Evolutionary conservation across 768 basidiomycete genomes (phyloP).

Genomic region (Pisolithus marmoratus): DNA sequence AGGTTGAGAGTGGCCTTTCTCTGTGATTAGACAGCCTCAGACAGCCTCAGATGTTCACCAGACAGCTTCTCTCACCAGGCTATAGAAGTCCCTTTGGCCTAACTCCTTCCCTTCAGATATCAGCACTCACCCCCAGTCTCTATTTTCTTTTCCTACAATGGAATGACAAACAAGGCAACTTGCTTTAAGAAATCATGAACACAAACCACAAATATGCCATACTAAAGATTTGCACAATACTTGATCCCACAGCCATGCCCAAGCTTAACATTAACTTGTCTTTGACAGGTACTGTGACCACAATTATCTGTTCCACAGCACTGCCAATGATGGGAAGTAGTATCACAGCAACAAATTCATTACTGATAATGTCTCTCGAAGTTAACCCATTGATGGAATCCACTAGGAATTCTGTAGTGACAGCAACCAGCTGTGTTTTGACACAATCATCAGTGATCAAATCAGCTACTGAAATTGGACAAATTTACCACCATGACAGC

Average conservation of each 20-base stretch:
- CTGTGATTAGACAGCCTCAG: no score
- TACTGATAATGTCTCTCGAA: constrained; percentile 45
- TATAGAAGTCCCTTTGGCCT: no score
- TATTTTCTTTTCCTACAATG: no score
- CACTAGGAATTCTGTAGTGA: constrained; percentile 66
- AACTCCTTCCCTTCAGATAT: no score
- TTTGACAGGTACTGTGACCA: constrained; percentile 88
- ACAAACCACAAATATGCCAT: neutral
- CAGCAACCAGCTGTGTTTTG: constrained; percentile 40
- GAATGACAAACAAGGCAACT: constrained; percentile 66
- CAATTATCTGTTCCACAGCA: constrained; percentile 88
- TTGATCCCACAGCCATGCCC: constrained; percentile 84
- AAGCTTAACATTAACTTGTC: constrained; percentile 83
- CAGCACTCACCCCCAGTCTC: no score
- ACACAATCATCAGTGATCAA: neutral
- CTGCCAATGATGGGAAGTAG: constrained; percentile 91
- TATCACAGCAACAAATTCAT: constrained; percentile 83
- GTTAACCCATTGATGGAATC: constrained; percentile 78
- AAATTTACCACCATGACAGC: constrained; percentile 56
- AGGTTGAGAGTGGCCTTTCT: no score
- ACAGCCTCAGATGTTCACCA: no score
- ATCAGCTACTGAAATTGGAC: neutral
- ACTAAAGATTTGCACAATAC: constrained; percentile 49
- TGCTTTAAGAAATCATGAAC: constrained; percentile 40
- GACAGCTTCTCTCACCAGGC: no score